These are phyloP conservation scores for Candida fluviatilis DNA, from an alignment of 805 yeast genomes.

Conservation along the genomic window DNA sequence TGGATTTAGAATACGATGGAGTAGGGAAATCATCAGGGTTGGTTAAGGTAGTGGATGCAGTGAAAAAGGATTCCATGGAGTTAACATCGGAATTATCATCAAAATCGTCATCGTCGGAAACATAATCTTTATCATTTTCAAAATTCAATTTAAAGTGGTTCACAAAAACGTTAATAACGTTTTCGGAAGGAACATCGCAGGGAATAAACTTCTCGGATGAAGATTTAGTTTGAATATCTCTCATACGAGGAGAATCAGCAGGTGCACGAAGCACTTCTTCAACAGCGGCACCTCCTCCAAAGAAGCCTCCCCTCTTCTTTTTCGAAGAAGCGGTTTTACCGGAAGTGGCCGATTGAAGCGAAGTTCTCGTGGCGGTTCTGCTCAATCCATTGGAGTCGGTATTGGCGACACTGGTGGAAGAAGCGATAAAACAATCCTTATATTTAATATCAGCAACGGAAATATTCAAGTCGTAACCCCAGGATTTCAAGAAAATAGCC, in stretches of 20 bases:
- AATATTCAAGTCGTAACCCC: constrained; percentile 46
- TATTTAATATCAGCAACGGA: constrained; percentile 23
- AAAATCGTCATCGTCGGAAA: constrained; percentile 8
- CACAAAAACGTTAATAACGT: constrained; percentile 15
- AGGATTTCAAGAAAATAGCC: constrained; percentile 57
- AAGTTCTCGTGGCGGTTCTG: constrained; percentile 19
- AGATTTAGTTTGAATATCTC: constrained; percentile 23
- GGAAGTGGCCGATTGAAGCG: constrained; percentile 22
- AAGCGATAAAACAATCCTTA: constrained; percentile 29
- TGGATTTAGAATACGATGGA: background rate
- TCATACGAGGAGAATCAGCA: constrained; percentile 22
- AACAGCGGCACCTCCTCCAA: constrained; percentile 13
- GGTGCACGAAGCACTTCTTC: constrained; percentile 10
- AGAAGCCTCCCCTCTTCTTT: constrained; percentile 29
- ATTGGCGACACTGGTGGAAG: constrained; percentile 13
- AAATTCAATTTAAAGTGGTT: constrained; percentile 17
- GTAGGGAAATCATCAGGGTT: constrained; percentile 14
- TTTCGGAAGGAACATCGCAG: constrained; percentile 18
- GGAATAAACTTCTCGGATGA: constrained; percentile 22
- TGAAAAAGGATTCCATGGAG: constrained; percentile 30
- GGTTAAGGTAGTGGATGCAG: constrained; percentile 25
- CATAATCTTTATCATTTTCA: constrained; percentile 2
- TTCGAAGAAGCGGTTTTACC: constrained; percentile 26
- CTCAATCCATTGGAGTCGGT: constrained; percentile 14
- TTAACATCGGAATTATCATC: constrained; percentile 18